Evolutionary conservation across 495 filamentous ascomycete species (phyloP), one percentile per base, ranked within the genome.

Genomic region (Evernia prunastri): DNA sequence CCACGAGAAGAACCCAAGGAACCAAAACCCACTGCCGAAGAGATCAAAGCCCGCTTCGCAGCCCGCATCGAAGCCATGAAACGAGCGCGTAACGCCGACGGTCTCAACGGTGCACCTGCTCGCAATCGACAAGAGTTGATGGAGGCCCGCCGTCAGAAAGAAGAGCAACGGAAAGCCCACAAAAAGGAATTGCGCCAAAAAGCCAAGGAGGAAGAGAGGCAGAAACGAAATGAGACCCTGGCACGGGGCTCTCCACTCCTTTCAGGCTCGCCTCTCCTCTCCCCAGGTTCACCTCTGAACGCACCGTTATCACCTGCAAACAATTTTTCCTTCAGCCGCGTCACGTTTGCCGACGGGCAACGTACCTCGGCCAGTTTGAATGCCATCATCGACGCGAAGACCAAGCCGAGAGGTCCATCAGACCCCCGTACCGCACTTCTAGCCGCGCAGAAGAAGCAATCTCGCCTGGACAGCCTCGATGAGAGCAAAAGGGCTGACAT

Each of bases 71-170:
- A 92, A 66, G 87, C 84, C 33, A 83, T 98, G 31, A 88, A 92
- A 31, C 86, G 91, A 57, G 43, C 53, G n/a, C 61, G 66, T 23
- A 93, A 94, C 70, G 91, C 92, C 29, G 89, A 92, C 67, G 89
- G 87, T 18, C 79, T 83, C 8, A 83, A 96, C 70, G 89, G 89
- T 66, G 84, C 86, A 63, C 88, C 90, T 33, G 87, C 93, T 47
- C 83, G 86, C 54, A 94, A 86, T 62, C 81, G 92, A 57, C 87
- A 94, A 75, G 92, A 97, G 67, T 82, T 98, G 3, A 88, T 98
- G 68, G 95, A 97, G 74, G 80, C 88, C 20, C 84, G 94, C 6
- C 85, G 93, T 58, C 84, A 88, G 71, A 96, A 96, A 76, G 90
- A 93, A 72, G 85, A 89, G 58, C 81, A 89, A 68, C 87, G 91